Evolutionary conservation across 805 yeast genomes (phyloP).

Genomic region (Tetrapisispora nanseiensis): DNA sequence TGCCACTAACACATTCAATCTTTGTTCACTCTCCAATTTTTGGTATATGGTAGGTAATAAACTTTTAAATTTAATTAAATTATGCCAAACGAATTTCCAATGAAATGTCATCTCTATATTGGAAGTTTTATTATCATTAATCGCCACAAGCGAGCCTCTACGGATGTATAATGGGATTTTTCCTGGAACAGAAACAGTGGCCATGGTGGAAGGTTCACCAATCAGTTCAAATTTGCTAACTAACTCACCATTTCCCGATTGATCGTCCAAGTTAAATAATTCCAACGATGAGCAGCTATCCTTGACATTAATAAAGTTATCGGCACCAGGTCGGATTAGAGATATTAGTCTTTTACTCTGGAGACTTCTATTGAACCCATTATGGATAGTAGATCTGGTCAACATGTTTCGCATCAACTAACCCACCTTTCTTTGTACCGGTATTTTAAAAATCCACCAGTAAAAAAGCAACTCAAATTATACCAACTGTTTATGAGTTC

Average conservation of each 20-base stretch:
- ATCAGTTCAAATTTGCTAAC: constrained; percentile 13
- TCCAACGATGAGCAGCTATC: not conserved
- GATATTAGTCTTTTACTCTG: constrained; percentile 13
- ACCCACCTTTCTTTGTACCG: too few species aligned
- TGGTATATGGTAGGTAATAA: constrained; percentile 16
- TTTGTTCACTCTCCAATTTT: constrained; percentile 10
- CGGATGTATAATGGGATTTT: constrained; percentile 18
- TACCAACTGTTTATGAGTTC: too few species aligned
- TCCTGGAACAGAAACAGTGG: constrained; percentile 15
- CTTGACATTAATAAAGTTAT: not conserved
- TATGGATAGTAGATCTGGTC: too few species aligned
- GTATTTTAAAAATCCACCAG: too few species aligned
- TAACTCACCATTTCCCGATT: not conserved
- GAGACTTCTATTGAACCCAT: not conserved
- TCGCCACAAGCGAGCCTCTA: constrained; percentile 22
- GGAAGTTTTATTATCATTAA: constrained; percentile 9
- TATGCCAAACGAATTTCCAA: constrained; percentile 17
- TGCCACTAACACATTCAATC: constrained; percentile 18
- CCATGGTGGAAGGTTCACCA: constrained; percentile 21
- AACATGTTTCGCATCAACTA: too few species aligned
- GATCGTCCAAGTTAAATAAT: not conserved
- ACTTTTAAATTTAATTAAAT: constrained; percentile 13
- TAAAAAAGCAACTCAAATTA: too few species aligned
- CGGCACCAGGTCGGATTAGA: constrained; percentile 11
- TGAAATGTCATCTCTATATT: constrained; percentile 13